These are phyloP conservation scores for Extremus antarcticus DNA, from an alignment of 495 filamentous ascomycete genomes.

Conservation along the genomic window DNA sequence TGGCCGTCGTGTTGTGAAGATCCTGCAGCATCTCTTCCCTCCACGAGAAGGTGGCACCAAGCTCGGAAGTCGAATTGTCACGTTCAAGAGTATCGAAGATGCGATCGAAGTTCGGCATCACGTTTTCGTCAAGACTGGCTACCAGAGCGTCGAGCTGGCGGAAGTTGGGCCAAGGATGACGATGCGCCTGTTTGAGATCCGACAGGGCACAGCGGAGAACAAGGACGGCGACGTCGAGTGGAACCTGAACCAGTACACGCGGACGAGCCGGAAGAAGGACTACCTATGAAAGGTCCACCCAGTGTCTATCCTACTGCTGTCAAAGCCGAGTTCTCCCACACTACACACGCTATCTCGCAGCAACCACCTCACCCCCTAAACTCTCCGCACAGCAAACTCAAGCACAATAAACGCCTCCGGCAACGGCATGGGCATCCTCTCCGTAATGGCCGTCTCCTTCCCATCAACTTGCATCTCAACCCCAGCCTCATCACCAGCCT, in stretches of 20 bases:
- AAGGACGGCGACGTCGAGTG: constrained; percentile 96
- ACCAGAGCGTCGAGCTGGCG: constrained; percentile 79
- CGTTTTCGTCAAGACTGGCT: constrained; percentile 73
- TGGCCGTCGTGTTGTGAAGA: constrained; percentile 76
- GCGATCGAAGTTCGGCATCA: constrained; percentile 79
- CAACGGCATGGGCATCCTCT: not conserved
- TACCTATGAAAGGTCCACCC: constrained; percentile 71
- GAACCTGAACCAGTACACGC: constrained; percentile 87
- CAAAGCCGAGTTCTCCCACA: too few relatives aligned
- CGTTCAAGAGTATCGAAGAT: constrained; percentile 91
- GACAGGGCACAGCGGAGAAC: constrained; percentile 85
- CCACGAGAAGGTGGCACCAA: constrained; percentile 69
- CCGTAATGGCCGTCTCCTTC: not conserved
- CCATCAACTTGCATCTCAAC: constrained; percentile 2
- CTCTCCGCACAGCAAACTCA: not conserved
- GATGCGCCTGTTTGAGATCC: constrained; percentile 90
- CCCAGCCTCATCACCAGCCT: constrained; percentile 38
- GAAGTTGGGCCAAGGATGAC: constrained; percentile 96
- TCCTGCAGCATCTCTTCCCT: constrained; percentile 90
- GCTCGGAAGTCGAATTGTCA: constrained; percentile 79
- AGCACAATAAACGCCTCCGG: not conserved
- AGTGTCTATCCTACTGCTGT: too few relatives aligned
- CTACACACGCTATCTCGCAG: too few relatives aligned
- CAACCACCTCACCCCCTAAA: too few relatives aligned
- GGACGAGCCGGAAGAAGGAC: constrained; percentile 85